Evolutionary conservation across 495 filamentous ascomycete species (phyloP).

Genomic region (Emericellopsis terricola): DNA sequence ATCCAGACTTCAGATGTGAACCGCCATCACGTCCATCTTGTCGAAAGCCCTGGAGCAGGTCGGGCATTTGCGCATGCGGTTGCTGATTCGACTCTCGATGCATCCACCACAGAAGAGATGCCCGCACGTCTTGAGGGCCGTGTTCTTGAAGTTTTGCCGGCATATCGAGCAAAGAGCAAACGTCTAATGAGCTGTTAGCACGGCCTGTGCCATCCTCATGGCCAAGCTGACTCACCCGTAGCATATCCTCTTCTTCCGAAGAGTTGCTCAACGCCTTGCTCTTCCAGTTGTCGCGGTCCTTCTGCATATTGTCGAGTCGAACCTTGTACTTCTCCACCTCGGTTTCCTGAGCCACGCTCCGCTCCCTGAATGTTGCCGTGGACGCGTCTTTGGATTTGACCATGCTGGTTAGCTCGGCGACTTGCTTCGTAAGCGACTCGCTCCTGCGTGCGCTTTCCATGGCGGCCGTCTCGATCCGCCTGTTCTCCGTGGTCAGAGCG

Average conservation of each 20-base stretch:
- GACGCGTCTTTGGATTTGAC: conserved; percentile 57
- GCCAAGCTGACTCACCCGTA: conserved; percentile 44
- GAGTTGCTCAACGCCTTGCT: conserved; percentile 61
- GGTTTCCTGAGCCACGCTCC: conserved; percentile 37
- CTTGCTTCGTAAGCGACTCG: conserved; percentile 59
- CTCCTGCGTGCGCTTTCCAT: conserved; percentile 47
- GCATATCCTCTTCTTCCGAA: conserved; percentile 62
- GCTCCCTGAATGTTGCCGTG: conserved; percentile 41
- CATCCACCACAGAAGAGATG: conserved; percentile 88
- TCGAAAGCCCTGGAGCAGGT: conserved; percentile 84
- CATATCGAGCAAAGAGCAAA: conserved; percentile 85
- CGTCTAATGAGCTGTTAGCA: conserved; percentile 31
- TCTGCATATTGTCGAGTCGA: conserved; percentile 55
- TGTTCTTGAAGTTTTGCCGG: conserved; percentile 81
- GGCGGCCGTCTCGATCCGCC: conserved; percentile 48
- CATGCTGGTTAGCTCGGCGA: conserved; percentile 52
- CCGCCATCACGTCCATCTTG: conserved; percentile 64
- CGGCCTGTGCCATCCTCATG: background rate
- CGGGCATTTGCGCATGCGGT: conserved; percentile 86
- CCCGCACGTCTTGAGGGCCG: conserved; percentile 81
- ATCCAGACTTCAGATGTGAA: conserved; percentile 23
- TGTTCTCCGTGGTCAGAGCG: conserved; percentile 45
- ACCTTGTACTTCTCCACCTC: conserved; percentile 57
- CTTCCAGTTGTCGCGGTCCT: conserved; percentile 66
- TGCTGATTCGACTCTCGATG: conserved; percentile 67